Evolutionary conservation across 2,329 filamentous ascomycete genomes (phyloP).

Genomic region (Trichoderma hamatum): DNA sequence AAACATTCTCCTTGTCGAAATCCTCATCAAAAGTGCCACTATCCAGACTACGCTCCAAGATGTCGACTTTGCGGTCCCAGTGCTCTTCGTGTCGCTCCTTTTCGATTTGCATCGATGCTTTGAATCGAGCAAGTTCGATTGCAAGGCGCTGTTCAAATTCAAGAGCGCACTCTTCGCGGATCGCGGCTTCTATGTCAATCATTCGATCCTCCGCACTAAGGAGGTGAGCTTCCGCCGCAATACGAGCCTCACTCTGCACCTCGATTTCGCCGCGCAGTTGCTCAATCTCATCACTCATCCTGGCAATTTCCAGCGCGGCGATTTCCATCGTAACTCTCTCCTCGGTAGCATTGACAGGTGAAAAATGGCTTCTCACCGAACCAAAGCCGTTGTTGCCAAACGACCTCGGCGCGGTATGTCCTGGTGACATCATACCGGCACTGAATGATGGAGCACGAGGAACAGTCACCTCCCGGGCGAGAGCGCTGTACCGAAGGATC

Average conservation of each 20-base stretch:
- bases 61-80: slow-evolving; percentile 81
- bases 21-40: slow-evolving; percentile 52
- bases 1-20: slow-evolving; percentile 63
- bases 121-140: slow-evolving; percentile 79
- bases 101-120: slow-evolving; percentile 75
- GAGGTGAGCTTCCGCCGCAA: slow-evolving; percentile 73
- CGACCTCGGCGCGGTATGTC: slow-evolving; percentile 40
- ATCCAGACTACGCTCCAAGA: slow-evolving; percentile 56
- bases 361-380: slow-evolving; percentile 46
- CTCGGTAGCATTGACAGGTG: slow-evolving; percentile 43
- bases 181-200: slow-evolving; percentile 73
- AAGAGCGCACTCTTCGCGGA: slow-evolving; percentile 84
- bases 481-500: slow-evolving; percentile 89
- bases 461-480: slow-evolving; percentile 90
- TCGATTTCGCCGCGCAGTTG: slow-evolving; percentile 69
- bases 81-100: slow-evolving; percentile 80
- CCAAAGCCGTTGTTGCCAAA: slow-evolving; percentile 46
- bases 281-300: slow-evolving; percentile 74
- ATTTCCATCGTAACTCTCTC: slow-evolving; percentile 77
- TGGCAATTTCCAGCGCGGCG: slow-evolving; percentile 77
- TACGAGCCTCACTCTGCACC: slow-evolving; percentile 69
- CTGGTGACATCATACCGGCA: slow-evolving; percentile 62
- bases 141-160: slow-evolving; percentile 83
- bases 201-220: slow-evolving; percentile 68
- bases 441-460: slow-evolving; percentile 84